Evolutionary conservation across 2,329 filamentous ascomycete genomes (phyloP).

Genomic region (Alternaria alternata): DNA sequence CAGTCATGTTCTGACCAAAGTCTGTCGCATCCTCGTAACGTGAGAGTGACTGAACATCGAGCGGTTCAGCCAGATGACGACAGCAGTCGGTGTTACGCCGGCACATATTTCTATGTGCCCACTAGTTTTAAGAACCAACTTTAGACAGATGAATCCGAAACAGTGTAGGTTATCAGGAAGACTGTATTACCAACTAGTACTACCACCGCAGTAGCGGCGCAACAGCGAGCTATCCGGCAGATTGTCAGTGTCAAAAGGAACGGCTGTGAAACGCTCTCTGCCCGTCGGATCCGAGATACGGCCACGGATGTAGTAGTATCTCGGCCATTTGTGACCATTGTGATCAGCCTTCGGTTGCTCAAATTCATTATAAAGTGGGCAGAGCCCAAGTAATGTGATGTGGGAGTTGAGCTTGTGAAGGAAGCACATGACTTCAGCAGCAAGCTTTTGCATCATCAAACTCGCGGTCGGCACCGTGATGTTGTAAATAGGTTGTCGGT

Average conservation of each 20-base stretch:
- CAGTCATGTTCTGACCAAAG: no score
- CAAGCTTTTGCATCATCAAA: not conserved
- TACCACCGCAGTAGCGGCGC: no score
- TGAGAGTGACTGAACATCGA: no score
- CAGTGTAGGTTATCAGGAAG: no score
- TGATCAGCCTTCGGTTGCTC: not conserved
- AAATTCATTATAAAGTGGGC: not conserved
- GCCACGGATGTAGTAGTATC: not conserved
- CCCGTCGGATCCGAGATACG: not conserved
- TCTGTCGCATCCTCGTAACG: no score
- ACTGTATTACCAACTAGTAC: no score
- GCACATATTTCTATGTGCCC: no score
- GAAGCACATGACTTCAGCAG: not conserved
- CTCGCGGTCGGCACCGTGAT: not conserved
- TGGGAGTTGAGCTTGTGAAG: not conserved
- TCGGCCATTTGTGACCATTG: not conserved
- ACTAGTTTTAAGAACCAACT: no score
- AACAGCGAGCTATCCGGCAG: not conserved
- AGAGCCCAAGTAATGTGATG: not conserved
- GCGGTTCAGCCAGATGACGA: no score
- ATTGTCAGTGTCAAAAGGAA: not conserved
- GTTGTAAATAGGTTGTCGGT: not conserved
- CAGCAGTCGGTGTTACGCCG: no score
- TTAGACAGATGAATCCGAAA: no score
- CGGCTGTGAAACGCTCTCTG: not conserved